Evolutionary conservation across 805 yeast species (phyloP).

Genomic region (Wickerhamiella musiphila): DNA sequence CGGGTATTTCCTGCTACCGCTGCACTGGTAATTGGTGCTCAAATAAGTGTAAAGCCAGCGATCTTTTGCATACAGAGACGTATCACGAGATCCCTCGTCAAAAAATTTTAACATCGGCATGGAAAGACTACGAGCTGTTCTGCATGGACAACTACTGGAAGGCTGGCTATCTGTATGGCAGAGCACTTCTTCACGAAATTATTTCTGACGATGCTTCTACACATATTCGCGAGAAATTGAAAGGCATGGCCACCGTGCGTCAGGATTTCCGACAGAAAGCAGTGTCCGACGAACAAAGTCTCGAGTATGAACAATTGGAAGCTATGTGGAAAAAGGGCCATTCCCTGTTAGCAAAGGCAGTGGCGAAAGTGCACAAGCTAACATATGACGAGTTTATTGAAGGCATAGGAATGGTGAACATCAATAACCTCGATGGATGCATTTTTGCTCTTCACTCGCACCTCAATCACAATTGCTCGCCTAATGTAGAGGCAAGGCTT

Average conservation of each 20-base stretch:
- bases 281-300: constrained; percentile 25
- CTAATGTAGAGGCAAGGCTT: constrained; percentile 33
- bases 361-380: constrained; percentile 21
- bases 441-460: constrained; percentile 48
- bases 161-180: constrained; percentile 47
- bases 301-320: constrained; percentile 20
- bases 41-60: constrained; percentile 36
- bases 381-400: constrained; percentile 38
- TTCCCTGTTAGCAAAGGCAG: constrained; percentile 31
- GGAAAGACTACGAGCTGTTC: constrained; percentile 39
- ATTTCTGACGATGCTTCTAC: constrained; percentile 7
- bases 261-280: constrained; percentile 49
- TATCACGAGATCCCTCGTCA: constrained; percentile 34
- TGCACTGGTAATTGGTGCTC: constrained; percentile 65
- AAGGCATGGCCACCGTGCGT: constrained; percentile 49
- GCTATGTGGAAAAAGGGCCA: constrained; percentile 42
- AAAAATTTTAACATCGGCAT: constrained; percentile 23
- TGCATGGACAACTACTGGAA: constrained; percentile 51
- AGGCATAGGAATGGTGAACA: constrained; percentile 55
- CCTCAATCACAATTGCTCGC: constrained; percentile 61
- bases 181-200: constrained; percentile 30
- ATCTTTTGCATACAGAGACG: constrained; percentile 35
- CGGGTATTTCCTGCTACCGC: constrained; percentile 30
- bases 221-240: constrained; percentile 27
- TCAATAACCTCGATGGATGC: constrained; percentile 53